Base-by-base conservation (phyloP, 345 rosid species). In the Melaleuca alternifolia region DNA sequence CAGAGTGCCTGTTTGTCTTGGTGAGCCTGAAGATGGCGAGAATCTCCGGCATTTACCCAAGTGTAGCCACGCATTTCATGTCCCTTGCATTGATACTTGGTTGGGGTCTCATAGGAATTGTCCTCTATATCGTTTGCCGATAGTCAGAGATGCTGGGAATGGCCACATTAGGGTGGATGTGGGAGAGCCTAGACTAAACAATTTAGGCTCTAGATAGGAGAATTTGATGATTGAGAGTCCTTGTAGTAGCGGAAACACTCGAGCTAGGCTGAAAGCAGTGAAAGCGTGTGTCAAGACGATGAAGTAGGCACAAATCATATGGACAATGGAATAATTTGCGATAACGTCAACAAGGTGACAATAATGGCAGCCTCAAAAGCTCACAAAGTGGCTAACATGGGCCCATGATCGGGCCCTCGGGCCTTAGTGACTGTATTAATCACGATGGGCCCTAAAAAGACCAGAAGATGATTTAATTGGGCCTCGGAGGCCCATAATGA, bases 1-100 rank as follows among this genome's bases (percentile, higher is more conserved):
- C 96, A 4, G 96, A 95, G 37, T 97, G 99, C 88, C 99, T n/a
- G 92, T 97, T 85, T 97, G 99, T 91, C 92, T 97, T 88, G 91
- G 83, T 85, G 98, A 95, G 52, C 95, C 95, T 44, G 86, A 91
- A 88, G 96, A 95, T 77, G 92, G 91, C 41, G 98, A 94, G 53
- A 86, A 85, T 14, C 92, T 97, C 28, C 90, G 97, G 88, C 87
- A 96, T 57, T 91, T 97, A 86, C 96, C 97, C 0, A 97, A 95
- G 89, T 96, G 99, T 86, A 93, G 92, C 71, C 99, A 95, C 86
- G 97, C 95, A 26, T 96, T 96, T 89, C 99, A 96, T 90, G 46
- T 92, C 37, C 88, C 90, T 21, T 97, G 99, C 85, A 93, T 97
- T 14, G 99, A 95, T 85, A 92, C 96, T 48, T 95, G 99, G 99